phyloP scores from a whole-genome alignment of 2,329 filamentous ascomycete genomes.

The Epichloe coenophiala region DNA sequence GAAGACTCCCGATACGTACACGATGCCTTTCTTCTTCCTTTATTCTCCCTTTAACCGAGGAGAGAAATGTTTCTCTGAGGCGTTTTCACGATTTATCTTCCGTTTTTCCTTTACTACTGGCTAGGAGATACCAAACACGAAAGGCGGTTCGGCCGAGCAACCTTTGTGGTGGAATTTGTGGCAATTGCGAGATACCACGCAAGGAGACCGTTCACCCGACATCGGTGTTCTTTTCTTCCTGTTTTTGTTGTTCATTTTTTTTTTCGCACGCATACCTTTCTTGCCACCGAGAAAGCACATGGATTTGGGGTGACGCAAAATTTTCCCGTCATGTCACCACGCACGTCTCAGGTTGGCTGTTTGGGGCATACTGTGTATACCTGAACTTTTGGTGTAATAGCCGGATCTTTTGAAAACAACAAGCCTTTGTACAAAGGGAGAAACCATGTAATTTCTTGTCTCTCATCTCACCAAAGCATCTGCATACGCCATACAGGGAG shows the following conservation, averaged over 20 bases:
- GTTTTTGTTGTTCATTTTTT: background rate
- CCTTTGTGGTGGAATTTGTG: background rate
- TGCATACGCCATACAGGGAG: background rate
- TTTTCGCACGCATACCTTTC: background rate
- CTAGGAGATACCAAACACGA: slow-evolving; percentile 3
- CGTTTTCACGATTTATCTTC: background rate
- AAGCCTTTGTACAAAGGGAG: background rate
- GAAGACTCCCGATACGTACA: background rate
- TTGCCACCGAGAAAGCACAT: background rate
- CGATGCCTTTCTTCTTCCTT: background rate
- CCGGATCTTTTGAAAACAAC: background rate
- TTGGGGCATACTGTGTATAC: background rate
- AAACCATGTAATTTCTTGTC: background rate
- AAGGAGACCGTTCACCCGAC: background rate
- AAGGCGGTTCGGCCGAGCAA: background rate
- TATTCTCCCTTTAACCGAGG: background rate
- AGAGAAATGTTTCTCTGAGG: background rate
- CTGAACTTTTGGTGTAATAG: background rate
- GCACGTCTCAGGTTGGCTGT: background rate
- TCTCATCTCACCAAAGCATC: background rate
- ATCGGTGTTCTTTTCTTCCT: background rate
- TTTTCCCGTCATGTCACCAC: background rate
- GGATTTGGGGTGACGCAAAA: background rate
- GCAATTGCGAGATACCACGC: background rate
- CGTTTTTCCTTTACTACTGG: background rate